Evolutionary conservation across 2,329 filamentous ascomycete species (phyloP).

Genomic region (Talaromyces sp.): DNA sequence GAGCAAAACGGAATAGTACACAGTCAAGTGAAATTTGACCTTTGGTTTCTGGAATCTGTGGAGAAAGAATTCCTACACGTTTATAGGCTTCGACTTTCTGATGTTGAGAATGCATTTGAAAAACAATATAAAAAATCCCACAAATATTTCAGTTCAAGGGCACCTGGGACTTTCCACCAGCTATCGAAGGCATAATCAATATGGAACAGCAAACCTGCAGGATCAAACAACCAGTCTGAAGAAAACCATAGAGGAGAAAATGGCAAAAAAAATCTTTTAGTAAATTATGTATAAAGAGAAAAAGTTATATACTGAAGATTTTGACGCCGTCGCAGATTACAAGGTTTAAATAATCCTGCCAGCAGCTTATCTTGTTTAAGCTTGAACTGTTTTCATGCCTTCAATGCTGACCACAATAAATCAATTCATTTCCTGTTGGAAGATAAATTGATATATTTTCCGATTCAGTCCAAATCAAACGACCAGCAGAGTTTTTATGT

Average conservation of each 20-base stretch:
- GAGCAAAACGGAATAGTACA: not conserved
- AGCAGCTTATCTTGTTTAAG: no score
- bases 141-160: not conserved
- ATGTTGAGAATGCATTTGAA: not conserved
- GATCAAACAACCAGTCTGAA: no score
- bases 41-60: not conserved
- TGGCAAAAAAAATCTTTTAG: no score
- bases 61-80: not conserved
- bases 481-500: not conserved
- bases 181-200: not conserved
- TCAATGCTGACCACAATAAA: not conserved
- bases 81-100: not conserved
- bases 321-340: no score
- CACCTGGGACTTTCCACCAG: not conserved
- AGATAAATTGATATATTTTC: not conserved
- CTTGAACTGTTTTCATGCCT: not conserved
- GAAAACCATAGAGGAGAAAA: no score
- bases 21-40: not conserved
- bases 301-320: no score
- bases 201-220: no score
- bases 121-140: not conserved
- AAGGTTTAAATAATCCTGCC: no score
- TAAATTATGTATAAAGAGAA: no score
- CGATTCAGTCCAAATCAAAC: not conserved
- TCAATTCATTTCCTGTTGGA: not conserved